These are phyloP conservation scores for Fusarium falciforme DNA, from an alignment of 2,329 filamentous ascomycete genomes.

Conservation along the genomic window DNA sequence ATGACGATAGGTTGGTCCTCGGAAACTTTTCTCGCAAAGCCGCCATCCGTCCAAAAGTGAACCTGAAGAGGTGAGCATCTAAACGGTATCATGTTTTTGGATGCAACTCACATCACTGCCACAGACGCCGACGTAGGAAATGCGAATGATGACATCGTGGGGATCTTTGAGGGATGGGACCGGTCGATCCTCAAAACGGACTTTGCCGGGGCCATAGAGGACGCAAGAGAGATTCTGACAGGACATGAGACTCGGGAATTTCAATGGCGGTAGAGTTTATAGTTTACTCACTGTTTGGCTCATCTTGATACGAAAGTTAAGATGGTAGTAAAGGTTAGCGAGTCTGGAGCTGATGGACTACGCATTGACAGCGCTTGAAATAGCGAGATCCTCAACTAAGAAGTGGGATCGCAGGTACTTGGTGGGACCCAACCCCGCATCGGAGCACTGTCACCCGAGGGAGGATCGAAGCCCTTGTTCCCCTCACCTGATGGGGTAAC, in stretches of 20 bases:
- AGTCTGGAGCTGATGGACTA: not conserved
- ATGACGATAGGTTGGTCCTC: conserved; percentile 84
- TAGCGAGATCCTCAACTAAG: too few relatives aligned
- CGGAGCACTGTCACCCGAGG: conserved; percentile 18
- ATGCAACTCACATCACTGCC: conserved; percentile 38
- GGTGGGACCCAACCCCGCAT: not conserved
- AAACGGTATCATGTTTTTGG: not conserved
- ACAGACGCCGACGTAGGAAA: conserved; percentile 44
- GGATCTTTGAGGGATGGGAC: conserved; percentile 39
- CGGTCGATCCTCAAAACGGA: conserved; percentile 32
- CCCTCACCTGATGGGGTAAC: not conserved
- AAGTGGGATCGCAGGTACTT: not conserved
- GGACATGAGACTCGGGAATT: not conserved
- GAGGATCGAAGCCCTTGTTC: not conserved
- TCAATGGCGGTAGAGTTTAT: too few relatives aligned
- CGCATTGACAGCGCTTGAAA: too few relatives aligned
- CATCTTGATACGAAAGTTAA: not conserved
- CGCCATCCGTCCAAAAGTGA: conserved; percentile 87
- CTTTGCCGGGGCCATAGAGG: conserved; percentile 37
- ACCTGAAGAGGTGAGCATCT: conserved; percentile 59
- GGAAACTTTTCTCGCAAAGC: conserved; percentile 82
- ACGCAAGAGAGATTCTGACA: conserved; percentile 35
- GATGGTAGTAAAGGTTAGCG: not conserved
- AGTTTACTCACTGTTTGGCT: not conserved
- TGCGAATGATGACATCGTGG: conserved; percentile 38